Conservation (phyloP, 768 basidiomycete genomes). For the Trametes cinnabarina region DNA sequence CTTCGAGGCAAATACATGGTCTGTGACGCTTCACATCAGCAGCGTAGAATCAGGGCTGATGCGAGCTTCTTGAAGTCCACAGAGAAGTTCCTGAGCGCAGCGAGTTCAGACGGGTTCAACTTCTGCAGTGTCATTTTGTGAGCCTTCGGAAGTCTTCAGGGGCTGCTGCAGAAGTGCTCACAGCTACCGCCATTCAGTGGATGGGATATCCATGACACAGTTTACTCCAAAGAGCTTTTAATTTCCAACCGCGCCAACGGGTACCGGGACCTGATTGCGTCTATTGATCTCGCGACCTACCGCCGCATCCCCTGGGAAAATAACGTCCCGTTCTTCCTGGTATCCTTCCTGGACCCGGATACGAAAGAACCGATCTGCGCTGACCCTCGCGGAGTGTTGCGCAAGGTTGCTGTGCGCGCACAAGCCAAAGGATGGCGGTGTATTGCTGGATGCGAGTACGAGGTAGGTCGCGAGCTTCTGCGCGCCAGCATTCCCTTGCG, state of each 20-base stretch:
- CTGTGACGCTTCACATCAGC: not conserved
- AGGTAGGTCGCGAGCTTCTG: no score
- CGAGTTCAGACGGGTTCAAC: slow-evolving; percentile 79
- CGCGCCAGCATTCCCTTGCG: no score
- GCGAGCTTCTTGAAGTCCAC: slow-evolving; percentile 60
- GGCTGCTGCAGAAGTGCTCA: not conserved
- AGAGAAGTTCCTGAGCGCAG: slow-evolving; percentile 85
- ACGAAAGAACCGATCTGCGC: slow-evolving; percentile 73
- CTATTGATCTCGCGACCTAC: slow-evolving; percentile 83
- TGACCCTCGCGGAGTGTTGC: slow-evolving; percentile 84
- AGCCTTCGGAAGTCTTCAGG: slow-evolving; percentile 27
- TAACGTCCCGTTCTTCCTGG: slow-evolving; percentile 89
- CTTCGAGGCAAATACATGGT: slow-evolving; percentile 95
- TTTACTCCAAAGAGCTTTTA: slow-evolving; percentile 81
- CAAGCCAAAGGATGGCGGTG: slow-evolving; percentile 54
- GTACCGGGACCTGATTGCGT: slow-evolving; percentile 84
- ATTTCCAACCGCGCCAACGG: slow-evolving; percentile 93
- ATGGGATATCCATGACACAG: slow-evolving; percentile 89
- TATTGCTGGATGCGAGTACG: slow-evolving; percentile 89
- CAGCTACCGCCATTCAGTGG: slow-evolving; percentile 46
- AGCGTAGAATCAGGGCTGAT: not conserved
- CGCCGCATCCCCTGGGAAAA: slow-evolving; percentile 91
- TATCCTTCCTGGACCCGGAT: slow-evolving; percentile 87
- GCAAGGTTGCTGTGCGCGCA: slow-evolving; percentile 52
- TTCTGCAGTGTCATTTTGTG: slow-evolving; percentile 94